Evolutionary conservation across 306 rosid species (phyloP).

Genomic region (Lithocarpus polystachyus): DNA sequence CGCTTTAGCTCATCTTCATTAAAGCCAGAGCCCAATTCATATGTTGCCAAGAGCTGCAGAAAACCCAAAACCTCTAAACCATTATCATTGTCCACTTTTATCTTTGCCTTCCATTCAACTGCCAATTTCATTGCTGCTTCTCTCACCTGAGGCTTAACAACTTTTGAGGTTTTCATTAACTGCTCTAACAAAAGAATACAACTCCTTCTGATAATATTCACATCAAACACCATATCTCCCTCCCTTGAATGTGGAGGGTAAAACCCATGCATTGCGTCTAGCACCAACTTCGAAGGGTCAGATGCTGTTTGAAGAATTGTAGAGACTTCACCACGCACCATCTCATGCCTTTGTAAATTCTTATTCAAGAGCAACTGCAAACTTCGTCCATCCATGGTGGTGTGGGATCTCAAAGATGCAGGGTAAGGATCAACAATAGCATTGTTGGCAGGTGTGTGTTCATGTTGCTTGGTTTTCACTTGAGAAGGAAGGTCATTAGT

Average conservation of each 20-base stretch:
- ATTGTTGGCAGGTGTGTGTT: not conserved
- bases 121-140: constrained; percentile 42
- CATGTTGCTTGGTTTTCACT: constrained; percentile 18
- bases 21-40: constrained; percentile 30
- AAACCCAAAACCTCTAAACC: constrained; percentile 40
- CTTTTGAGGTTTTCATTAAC: constrained; percentile 33
- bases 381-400: constrained; percentile 13
- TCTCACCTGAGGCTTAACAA: constrained; percentile 31
- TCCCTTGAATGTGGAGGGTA: constrained; percentile 22
- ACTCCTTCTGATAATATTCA: constrained; percentile 32
- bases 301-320: constrained; percentile 28
- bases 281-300: constrained; percentile 41
- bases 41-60: constrained; percentile 38
- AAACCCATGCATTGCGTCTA: constrained; percentile 43
- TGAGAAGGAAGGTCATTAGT: constrained; percentile 7
- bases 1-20: constrained; percentile 25
- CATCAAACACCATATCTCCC: constrained; percentile 19
- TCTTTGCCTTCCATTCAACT: constrained; percentile 38
- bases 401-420: not conserved
- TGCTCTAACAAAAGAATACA: constrained; percentile 40
- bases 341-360: constrained; percentile 32
- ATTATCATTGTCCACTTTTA: constrained; percentile 13
- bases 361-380: constrained; percentile 31
- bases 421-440: not conserved
- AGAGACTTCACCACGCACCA: constrained; percentile 12